These are phyloP conservation scores for Ceratobasidium papillatum DNA, from an alignment of 1,284 basidiomycete species.

Conservation along the genomic window DNA sequence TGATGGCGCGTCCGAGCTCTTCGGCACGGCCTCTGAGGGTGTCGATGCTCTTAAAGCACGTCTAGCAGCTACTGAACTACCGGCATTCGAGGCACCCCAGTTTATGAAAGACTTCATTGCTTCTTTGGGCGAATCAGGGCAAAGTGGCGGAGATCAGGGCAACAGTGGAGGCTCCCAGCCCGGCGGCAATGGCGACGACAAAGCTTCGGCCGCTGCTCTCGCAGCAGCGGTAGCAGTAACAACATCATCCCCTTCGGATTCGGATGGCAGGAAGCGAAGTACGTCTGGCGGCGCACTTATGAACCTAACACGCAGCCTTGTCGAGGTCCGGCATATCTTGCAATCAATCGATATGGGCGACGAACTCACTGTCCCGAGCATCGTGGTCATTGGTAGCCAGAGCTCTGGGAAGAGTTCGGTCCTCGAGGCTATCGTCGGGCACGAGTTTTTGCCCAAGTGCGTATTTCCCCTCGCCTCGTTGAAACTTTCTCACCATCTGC, in stretches of 20 bases:
- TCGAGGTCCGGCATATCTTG: slow-evolving; percentile 94
- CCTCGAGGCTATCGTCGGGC: slow-evolving; percentile 96
- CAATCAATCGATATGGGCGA: slow-evolving; percentile 96
- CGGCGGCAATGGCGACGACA: slow-evolving; percentile 48
- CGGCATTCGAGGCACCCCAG: slow-evolving; percentile 73
- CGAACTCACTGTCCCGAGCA: slow-evolving; percentile 91
- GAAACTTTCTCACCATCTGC: background rate
- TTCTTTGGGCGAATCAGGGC: slow-evolving; percentile 27
- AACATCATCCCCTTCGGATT: slow-evolving; percentile 73
- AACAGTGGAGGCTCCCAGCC: slow-evolving; percentile 44
- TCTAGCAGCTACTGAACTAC: slow-evolving; percentile 69
- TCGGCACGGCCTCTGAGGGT: slow-evolving; percentile 47
- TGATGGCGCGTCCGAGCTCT: slow-evolving; percentile 16
- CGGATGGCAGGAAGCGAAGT: slow-evolving; percentile 47
- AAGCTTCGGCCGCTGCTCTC: slow-evolving; percentile 58
- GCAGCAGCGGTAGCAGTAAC: slow-evolving; percentile 77
- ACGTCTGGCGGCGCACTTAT: slow-evolving; percentile 73
- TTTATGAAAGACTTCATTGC: slow-evolving; percentile 74
- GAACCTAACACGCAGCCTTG: slow-evolving; percentile 93
- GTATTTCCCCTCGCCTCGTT: slow-evolving; percentile 48
- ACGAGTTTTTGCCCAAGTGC: slow-evolving; percentile 97
- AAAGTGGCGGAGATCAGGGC: slow-evolving; percentile 15
- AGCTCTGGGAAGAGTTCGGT: slow-evolving; percentile 98
- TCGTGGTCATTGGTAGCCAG: slow-evolving; percentile 98
- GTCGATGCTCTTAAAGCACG: slow-evolving; percentile 66